These are phyloP conservation scores for Erysiphe pulchra DNA, from an alignment of 2,329 filamentous ascomycete genomes.

Conservation along the genomic window DNA sequence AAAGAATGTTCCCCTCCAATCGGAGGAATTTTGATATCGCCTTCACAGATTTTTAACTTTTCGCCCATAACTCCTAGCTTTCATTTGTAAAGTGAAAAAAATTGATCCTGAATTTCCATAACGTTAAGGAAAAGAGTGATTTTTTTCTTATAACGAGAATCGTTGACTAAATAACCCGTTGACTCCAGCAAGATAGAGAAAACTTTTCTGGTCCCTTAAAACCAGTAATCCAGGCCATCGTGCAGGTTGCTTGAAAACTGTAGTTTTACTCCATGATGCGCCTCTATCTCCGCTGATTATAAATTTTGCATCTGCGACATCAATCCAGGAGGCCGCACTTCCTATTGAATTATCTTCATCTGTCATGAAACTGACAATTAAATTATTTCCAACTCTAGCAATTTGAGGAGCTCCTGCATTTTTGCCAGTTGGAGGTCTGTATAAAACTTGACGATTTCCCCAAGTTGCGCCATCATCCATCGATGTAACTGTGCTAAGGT, in stretches of 20 bases:
- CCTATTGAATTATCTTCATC: conserved; percentile 1
- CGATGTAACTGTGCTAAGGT: neutral
- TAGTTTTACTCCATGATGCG: neutral
- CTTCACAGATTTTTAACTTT: no score
- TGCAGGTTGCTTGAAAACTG: neutral
- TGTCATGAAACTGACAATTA: conserved; percentile 4
- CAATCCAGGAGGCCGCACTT: neutral
- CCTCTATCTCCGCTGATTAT: neutral
- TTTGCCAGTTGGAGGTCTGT: neutral
- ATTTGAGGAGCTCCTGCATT: conserved; percentile 4
- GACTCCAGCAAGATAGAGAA: neutral
- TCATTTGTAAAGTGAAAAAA: no score
- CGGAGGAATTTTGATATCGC: no score
- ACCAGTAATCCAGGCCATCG: neutral
- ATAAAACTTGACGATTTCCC: conserved; percentile 1
- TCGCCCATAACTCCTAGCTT: no score
- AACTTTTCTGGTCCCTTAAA: neutral
- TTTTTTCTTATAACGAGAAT: no score
- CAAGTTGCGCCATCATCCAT: conserved; percentile 2
- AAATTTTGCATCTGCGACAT: neutral
- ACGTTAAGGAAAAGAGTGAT: no score
- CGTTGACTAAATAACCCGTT: neutral
- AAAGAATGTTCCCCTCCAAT: no score
- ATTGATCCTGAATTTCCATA: no score
- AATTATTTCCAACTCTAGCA: conserved; percentile 1